Evolutionary conservation across 83 land plant genomes (phyloP), one percentile per base, ranked within the genome.

Genomic region (Picea abies): DNA sequence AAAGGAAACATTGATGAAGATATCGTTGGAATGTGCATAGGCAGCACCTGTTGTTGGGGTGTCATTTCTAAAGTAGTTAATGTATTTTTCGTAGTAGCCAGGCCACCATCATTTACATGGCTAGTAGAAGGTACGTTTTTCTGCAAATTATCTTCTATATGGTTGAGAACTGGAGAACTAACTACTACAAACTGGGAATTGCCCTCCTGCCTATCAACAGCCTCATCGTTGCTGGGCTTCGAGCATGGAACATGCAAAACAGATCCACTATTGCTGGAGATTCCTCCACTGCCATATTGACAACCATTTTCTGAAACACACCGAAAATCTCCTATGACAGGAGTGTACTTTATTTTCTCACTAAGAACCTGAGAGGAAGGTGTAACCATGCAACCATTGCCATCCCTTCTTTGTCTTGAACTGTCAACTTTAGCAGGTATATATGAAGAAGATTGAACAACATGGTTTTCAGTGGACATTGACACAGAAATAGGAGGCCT

Each of bases 301-400:
- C 81, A 92, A 79, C 86, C 86, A 52, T 85, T 76, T 79, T 89
- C 93, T 79, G 89, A 92, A 39, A 88, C 91, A 84, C 25, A 41
- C 29, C 26, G 4, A 11, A 52, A 73, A 47, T 20, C 52, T 44
- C 58, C 77, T 41, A 58, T 23, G 47, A 47, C 58, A 4, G 39
- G 19, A 26, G 5, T 17, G 80, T 60, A 15, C 19, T 60, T 78
- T 5, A 6, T 5, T 78, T 78, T 60, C 80, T 78, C 80, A 78
- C n/a, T 78, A 78, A 60, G 25, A 17, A 52, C n/a, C 37, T 78
- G 64, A 56, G 63, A 78, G 37, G 41, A n/a, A n/a, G n/a, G n/a
- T n/a, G n/a, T n/a, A n/a, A n/a, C n/a, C n/a, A n/a, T n/a, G n/a
- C n/a, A n/a, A n/a, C n/a, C n/a, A n/a, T n/a, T n/a, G n/a, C n/a